phyloP scores from a whole-genome alignment of 2,329 filamentous ascomycete species.

The Alternaria ventricosa region DNA sequence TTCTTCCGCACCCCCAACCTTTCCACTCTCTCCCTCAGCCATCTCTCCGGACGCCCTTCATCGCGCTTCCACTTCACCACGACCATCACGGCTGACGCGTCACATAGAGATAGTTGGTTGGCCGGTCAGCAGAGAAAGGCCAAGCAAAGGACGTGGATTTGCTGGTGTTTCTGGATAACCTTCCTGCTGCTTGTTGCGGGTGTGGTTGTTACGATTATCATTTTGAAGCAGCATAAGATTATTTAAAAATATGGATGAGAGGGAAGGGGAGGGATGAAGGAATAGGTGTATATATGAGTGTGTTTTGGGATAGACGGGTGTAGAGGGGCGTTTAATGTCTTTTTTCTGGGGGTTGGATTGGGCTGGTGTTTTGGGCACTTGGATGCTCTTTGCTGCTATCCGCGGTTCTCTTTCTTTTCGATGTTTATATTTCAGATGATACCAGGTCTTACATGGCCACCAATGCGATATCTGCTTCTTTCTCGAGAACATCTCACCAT shows the following conservation, averaged over 20 bases:
- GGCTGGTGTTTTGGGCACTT: neutral
- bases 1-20: slow-evolving; percentile 20
- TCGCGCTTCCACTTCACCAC: slow-evolving; percentile 43
- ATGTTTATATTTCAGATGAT: slow-evolving; percentile 8
- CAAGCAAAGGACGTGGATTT: slow-evolving; percentile 55
- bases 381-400: neutral
- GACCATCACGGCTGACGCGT: slow-evolving; percentile 35
- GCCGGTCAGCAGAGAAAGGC: slow-evolving; percentile 57
- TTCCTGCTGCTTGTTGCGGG: slow-evolving; percentile 55
- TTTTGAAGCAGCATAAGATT: slow-evolving; percentile 45
- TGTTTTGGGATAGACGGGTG: neutral
- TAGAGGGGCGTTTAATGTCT: neutral
- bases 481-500: neutral
- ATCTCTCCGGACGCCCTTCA: slow-evolving; percentile 32
- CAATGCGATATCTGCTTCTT: neutral
- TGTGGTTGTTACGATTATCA: slow-evolving; percentile 55
- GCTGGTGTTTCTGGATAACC: slow-evolving; percentile 56
- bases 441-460: slow-evolving; percentile 10
- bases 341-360: neutral
- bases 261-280: neutral
- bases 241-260: slow-evolving; percentile 27
- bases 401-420: neutral
- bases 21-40: slow-evolving; percentile 30
- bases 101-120: slow-evolving; percentile 61
- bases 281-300: neutral